phyloP scores from a whole-genome alignment of 768 basidiomycete species.

The Tephrocybe sp. region DNA sequence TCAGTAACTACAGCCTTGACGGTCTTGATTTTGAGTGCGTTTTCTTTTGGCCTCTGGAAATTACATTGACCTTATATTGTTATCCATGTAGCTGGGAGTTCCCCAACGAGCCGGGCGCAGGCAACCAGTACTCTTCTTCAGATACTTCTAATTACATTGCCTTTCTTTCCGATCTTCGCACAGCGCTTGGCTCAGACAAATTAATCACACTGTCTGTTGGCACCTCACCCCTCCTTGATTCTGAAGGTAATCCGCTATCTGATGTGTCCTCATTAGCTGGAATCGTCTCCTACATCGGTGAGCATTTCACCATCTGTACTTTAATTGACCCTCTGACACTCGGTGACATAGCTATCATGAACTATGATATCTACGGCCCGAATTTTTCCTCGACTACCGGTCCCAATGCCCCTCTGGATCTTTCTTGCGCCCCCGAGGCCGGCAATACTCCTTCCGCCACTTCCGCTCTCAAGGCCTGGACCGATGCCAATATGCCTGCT shows the following conservation, averaged over 20 bases:
- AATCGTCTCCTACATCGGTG: conserved; percentile 51
- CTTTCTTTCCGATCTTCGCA: conserved; percentile 71
- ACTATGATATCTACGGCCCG: conserved; percentile 51
- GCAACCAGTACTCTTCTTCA: conserved; percentile 48
- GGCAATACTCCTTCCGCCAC: conserved; percentile 58
- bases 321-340: neutral
- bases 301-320: neutral
- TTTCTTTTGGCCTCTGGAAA: neutral
- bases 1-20: conserved; percentile 47
- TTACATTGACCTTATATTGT: neutral
- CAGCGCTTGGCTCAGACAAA: conserved; percentile 37
- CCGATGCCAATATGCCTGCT: conserved; percentile 69
- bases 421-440: conserved; percentile 64
- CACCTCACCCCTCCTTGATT: conserved; percentile 36
- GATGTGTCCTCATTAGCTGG: conserved; percentile 73
- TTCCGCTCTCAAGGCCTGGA: conserved; percentile 73
- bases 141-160: conserved; percentile 78
- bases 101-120: conserved; percentile 62
- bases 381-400: conserved; percentile 53
- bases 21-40: conserved; percentile 55
- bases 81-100: conserved; percentile 68
- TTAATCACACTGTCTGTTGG: conserved; percentile 53
- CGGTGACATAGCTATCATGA: conserved; percentile 48
- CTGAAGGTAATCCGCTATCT: conserved; percentile 56
- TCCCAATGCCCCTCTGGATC: conserved; percentile 77